These are phyloP conservation scores for Mycena indigotica DNA, from an alignment of 768 basidiomycete species.

Conservation along the genomic window DNA sequence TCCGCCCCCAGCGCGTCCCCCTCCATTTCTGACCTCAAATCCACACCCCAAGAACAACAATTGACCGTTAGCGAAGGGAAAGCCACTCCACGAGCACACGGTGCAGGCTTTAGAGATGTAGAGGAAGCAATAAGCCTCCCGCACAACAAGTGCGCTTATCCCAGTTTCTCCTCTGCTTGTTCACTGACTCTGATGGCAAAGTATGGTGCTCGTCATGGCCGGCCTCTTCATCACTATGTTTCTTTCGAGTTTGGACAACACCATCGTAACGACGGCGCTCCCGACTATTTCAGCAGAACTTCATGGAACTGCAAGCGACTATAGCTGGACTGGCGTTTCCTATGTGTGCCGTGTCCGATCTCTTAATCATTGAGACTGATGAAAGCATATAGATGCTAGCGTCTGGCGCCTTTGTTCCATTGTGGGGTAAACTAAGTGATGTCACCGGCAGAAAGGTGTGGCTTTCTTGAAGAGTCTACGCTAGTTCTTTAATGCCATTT, in stretches of 20 bases:
- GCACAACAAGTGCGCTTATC: conserved; percentile 11
- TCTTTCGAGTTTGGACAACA: conserved; percentile 14
- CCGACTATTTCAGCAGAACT: conserved; percentile 18
- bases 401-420: conserved; percentile 12
- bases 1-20: background rate
- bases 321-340: conserved; percentile 15
- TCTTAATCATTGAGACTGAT: background rate
- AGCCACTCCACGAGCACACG: conserved; percentile 1
- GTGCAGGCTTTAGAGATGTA: conserved; percentile 4
- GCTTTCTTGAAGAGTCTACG: background rate
- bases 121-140: conserved; percentile 9
- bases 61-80: background rate
- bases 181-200: background rate
- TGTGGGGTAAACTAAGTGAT: conserved; percentile 16
- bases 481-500: background rate
- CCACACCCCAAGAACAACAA: no score
- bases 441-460: conserved; percentile 9
- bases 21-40: no score
- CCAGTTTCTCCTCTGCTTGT: no score
- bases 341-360: conserved; percentile 1
- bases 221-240: conserved; percentile 14
- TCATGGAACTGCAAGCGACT: conserved; percentile 16
- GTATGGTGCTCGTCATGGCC: conserved; percentile 15
- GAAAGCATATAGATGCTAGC: conserved; percentile 5
- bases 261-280: conserved; percentile 19